Conservation (phyloP, 768 basidiomycete species). For the Calvatia gigantea region DNA sequence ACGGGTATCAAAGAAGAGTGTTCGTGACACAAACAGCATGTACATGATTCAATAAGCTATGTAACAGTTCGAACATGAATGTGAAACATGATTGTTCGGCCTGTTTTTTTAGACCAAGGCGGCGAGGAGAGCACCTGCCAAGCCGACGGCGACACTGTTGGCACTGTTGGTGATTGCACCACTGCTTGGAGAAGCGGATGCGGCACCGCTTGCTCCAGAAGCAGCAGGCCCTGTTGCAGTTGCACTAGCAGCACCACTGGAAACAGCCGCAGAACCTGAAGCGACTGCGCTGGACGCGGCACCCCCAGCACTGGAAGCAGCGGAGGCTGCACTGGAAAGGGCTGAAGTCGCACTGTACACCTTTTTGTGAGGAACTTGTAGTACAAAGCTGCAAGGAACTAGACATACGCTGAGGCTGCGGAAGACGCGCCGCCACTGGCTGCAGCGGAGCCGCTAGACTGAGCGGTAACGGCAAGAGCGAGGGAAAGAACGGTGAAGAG, state of each 20-base stretch:
- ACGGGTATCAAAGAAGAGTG: not conserved
- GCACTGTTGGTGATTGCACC: not conserved
- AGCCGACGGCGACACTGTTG: not conserved
- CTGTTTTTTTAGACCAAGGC: not conserved
- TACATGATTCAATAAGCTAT: not conserved
- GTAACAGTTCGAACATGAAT: not conserved
- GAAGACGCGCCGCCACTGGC: not conserved
- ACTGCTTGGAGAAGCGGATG: not conserved
- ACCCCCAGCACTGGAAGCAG: not conserved
- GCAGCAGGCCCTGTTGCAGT: not conserved
- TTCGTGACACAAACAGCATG: not conserved
- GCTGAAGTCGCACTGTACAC: not conserved
- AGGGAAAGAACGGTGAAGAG: not conserved
- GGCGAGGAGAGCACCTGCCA: conserved; percentile 1
- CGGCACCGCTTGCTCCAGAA: not conserved
- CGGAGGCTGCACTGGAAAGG: not conserved
- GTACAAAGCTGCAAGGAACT: not conserved
- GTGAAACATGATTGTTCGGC: not conserved
- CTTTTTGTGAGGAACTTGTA: not conserved
- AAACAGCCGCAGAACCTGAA: not conserved
- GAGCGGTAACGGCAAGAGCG: not conserved
- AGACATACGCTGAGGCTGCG: not conserved
- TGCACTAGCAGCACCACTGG: not conserved
- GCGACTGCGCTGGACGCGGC: not conserved
- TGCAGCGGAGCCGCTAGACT: not conserved